Evolutionary conservation across 1,284 basidiomycete species (phyloP).

Genomic region (Phlebopus sp.): DNA sequence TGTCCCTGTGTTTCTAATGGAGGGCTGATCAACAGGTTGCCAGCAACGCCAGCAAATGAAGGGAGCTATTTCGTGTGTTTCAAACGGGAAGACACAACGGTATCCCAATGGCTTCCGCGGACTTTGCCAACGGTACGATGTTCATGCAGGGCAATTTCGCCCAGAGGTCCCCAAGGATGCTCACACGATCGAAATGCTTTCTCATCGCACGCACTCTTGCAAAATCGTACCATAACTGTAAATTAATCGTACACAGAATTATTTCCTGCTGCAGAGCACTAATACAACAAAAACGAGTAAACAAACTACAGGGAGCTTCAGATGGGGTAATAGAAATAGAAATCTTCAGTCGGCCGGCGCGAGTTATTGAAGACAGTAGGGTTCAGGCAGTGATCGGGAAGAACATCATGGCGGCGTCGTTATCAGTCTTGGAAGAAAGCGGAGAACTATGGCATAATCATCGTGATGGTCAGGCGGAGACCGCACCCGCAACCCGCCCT

Average conservation of each 20-base stretch:
- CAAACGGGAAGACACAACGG: slow-evolving; percentile 2
- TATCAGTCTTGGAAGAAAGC: neutral
- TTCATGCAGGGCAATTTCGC: neutral
- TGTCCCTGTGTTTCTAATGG: neutral
- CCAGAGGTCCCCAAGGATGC: neutral
- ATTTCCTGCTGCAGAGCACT: neutral
- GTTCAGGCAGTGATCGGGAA: too few relatives aligned
- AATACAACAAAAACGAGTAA: too few relatives aligned
- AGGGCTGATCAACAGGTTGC: neutral
- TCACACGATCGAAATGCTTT: neutral
- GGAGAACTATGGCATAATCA: neutral
- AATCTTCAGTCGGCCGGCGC: too few relatives aligned
- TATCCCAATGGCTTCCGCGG: slow-evolving; percentile 3
- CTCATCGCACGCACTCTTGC: neutral
- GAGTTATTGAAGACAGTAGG: too few relatives aligned
- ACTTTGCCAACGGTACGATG: slow-evolving; percentile 3
- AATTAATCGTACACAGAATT: neutral
- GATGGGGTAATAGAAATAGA: too few relatives aligned
- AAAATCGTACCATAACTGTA: neutral
- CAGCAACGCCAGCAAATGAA: slow-evolving; percentile 6
- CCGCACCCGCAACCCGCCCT: slow-evolving; percentile 17
- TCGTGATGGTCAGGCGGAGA: slow-evolving; percentile 12
- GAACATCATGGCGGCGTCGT: neutral
- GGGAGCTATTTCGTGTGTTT: slow-evolving; percentile 5
- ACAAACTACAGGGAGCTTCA: too few relatives aligned